Evolutionary conservation across 805 yeast genomes (phyloP).

Genomic region (Debaryomyces tyrocola): DNA sequence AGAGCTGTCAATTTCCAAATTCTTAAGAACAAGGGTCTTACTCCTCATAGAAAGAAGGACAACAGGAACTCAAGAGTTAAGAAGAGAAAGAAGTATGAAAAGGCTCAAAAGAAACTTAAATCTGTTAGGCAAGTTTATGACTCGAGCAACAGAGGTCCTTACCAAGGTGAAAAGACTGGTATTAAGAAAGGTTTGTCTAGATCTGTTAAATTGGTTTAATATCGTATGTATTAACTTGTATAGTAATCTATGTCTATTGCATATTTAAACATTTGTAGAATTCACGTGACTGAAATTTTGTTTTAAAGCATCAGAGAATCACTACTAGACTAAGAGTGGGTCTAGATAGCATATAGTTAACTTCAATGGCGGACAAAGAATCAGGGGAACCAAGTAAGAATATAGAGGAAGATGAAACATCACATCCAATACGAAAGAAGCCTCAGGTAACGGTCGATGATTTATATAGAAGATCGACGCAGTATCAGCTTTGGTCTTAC

Average conservation of each 20-base stretch:
- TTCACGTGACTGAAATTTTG: slow-evolving; percentile 1
- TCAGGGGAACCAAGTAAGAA: neutral
- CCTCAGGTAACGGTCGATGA: slow-evolving; percentile 72
- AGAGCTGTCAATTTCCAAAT: slow-evolving; percentile 95
- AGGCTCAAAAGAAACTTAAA: slow-evolving; percentile 90
- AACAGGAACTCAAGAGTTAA: slow-evolving; percentile 95
- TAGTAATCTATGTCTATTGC: neutral
- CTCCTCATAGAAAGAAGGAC: slow-evolving; percentile 90
- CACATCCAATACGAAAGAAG: slow-evolving; percentile 3
- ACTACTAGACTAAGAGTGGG: neutral
- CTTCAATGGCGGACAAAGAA: slow-evolving; percentile 1
- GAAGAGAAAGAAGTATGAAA: slow-evolving; percentile 95
- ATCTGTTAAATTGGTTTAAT: slow-evolving; percentile 71
- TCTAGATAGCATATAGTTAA: neutral
- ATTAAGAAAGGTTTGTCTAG: slow-evolving; percentile 91
- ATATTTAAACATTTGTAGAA: neutral
- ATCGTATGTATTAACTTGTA: neutral
- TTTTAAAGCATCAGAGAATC: neutral
- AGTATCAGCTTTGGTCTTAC: slow-evolving; percentile 84
- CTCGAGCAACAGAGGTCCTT: slow-evolving; percentile 65
- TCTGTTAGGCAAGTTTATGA: slow-evolving; percentile 89
- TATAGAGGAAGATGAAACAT: neutral
- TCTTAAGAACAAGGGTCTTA: slow-evolving; percentile 92
- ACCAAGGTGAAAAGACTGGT: slow-evolving; percentile 95
- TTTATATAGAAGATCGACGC: slow-evolving; percentile 82